Evolutionary conservation across 352 stramenopile genomes (phyloP).

Genomic region (Globisporangium takayamanum): DNA sequence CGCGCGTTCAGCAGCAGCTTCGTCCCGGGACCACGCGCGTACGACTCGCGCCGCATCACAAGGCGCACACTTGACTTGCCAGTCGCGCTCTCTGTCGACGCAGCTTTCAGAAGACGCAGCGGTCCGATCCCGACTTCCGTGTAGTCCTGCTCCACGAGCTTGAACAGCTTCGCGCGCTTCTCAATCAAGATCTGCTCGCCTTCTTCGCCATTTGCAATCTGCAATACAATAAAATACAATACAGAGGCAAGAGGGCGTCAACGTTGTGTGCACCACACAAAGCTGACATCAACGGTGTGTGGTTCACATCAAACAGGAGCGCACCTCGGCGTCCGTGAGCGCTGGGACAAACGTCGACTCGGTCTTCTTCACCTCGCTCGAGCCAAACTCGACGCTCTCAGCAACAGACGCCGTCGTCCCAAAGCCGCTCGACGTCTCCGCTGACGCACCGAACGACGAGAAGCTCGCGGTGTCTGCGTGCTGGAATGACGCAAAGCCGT

Average conservation of each 20-base stretch:
- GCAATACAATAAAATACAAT: background rate
- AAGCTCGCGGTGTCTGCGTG: constrained; percentile 36
- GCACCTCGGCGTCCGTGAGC: constrained; percentile 66
- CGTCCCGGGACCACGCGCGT: constrained; percentile 57
- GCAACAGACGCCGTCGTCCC: constrained; percentile 27
- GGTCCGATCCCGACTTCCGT: constrained; percentile 70
- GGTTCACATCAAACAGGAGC: too few relatives aligned
- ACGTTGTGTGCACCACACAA: too few relatives aligned
- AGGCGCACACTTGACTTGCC: constrained; percentile 47
- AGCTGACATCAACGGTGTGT: too few relatives aligned
- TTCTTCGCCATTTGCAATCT: constrained; percentile 62
- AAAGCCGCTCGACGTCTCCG: constrained; percentile 32
- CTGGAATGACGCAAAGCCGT: constrained; percentile 58
- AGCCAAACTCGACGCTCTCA: constrained; percentile 43
- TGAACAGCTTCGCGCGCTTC: constrained; percentile 80
- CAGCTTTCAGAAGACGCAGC: constrained; percentile 51
- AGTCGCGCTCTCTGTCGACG: constrained; percentile 29
- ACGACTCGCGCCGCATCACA: constrained; percentile 79
- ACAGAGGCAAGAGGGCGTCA: too few relatives aligned
- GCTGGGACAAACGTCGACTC: constrained; percentile 37
- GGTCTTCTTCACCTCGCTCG: constrained; percentile 35
- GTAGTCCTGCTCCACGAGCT: constrained; percentile 70
- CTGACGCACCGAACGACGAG: constrained; percentile 42
- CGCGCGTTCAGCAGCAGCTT: constrained; percentile 74
- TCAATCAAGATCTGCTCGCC: constrained; percentile 61